Conservation (phyloP, 495 filamentous ascomycete genomes). For the Aspergillus sparsus region DNA sequence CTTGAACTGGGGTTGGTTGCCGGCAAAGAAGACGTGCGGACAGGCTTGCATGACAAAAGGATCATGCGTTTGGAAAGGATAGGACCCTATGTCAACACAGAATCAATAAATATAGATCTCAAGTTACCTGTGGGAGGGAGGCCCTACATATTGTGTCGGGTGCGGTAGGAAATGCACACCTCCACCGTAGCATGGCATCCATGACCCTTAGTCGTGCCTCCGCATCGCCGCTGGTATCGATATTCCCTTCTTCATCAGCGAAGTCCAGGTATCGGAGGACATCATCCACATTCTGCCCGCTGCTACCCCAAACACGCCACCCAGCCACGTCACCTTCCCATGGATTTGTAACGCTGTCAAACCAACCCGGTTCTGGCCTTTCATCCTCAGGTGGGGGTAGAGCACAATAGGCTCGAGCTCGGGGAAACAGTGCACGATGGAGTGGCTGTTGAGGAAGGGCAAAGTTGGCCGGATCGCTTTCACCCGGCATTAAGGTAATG, state of each 20-base stretch:
- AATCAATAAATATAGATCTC: not conserved
- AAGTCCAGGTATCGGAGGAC: constrained; percentile 80
- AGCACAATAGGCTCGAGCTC: constrained; percentile 62
- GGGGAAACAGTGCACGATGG: constrained; percentile 79
- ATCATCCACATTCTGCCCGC: constrained; percentile 92
- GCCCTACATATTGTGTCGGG: constrained; percentile 92
- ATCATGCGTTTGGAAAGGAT: constrained; percentile 90
- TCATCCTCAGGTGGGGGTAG: constrained; percentile 49
- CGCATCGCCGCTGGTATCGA: constrained; percentile 35
- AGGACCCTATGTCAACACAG: constrained; percentile 65
- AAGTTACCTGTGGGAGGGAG: not conserved
- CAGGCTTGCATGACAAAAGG: constrained; percentile 81
- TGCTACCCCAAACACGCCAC: constrained; percentile 78
- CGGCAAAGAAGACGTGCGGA: constrained; percentile 88
- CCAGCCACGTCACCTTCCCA: constrained; percentile 89
- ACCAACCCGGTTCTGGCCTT: constrained; percentile 64
- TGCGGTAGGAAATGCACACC: constrained; percentile 88
- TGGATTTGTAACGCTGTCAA: constrained; percentile 90
- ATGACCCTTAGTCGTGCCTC: constrained; percentile 80
- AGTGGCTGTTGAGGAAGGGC: constrained; percentile 80
- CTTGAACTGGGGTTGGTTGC: constrained; percentile 82
- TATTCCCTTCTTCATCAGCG: constrained; percentile 30
- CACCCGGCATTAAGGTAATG: constrained; percentile 76
- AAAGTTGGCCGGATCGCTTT: constrained; percentile 75
- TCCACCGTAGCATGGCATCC: constrained; percentile 89